Base-by-base conservation (phyloP, 208 protist species). In the Acanthamoeba lenticulata region DNA sequence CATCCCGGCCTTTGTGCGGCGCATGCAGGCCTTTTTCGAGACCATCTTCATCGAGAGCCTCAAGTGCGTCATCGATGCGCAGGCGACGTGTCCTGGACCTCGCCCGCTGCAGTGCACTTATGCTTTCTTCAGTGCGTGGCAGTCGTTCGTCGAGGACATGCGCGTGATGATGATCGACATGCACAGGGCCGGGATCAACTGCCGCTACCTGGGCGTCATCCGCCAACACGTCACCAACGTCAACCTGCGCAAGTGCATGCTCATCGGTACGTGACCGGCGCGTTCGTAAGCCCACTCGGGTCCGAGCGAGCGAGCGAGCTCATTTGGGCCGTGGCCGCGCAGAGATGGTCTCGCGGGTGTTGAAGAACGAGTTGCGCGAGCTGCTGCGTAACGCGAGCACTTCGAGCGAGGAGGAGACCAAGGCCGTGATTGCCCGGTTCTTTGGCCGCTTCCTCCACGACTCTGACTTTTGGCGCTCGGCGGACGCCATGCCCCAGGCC, bases 41-140 rank as follows among this genome's bases (percentile, higher is more conserved):
- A 62, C 81, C 52, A 65, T 90, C 49, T 90, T 90, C 52, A 90
- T 90, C 38, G 81, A 90, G 38, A 90, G 45, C 34, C 81, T 65
- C 19, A 90, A 65, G 81, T 90, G 32, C 60, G 60, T 52, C 47
- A 15, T 52, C 5, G 47, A 19, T 9, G 4, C 29, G 29, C 57
- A 29, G n/a, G 2, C 1, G 3, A 21, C n/a, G 6, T 85, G 36
- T 15, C 17, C 6, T 3, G 17, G 21, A 7, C 38, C 13, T 0
- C 45, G 21, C 15, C 29, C 27, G 40, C 21, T 62, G 17, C 0
- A 15, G 11, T 90, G 1, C 81, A 47, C n/a, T 86, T 24, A 40
- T 62, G 24, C 17, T 32, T n/a, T 34, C 19, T 21, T 3, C 52
- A 90, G 81, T 55, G 81, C 52, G 19, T 90, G 81, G 81, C 42